phyloP scores from a whole-genome alignment of 176 grass and related monocot genomes.

The Oryza brachyantha region DNA sequence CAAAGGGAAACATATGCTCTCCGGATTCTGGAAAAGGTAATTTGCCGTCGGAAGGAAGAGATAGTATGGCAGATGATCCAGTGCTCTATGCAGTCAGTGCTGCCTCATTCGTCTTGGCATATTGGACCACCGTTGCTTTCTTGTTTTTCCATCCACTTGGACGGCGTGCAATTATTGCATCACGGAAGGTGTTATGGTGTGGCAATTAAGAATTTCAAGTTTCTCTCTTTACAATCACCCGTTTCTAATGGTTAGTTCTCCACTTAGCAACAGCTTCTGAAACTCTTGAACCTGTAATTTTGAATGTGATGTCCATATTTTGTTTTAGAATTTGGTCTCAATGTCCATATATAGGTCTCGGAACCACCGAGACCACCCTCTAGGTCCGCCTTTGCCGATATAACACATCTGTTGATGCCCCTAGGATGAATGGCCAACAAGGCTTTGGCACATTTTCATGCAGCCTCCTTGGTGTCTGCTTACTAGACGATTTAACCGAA shows the following conservation, averaged over 20 bases:
- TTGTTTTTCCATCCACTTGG: neutral
- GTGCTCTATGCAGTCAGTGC: neutral
- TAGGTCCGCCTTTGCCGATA: no score
- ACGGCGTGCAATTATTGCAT: neutral
- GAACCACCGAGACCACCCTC: no score
- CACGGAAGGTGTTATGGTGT: neutral
- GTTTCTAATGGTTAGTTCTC: neutral
- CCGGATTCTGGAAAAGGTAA: neutral
- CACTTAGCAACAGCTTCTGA: neutral
- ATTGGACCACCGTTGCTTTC: neutral
- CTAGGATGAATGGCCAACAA: no score
- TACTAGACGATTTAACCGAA: no score
- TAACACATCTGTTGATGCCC: no score
- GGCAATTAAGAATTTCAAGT: neutral
- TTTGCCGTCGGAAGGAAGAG: neutral
- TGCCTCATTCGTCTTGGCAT: neutral
- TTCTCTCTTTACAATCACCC: neutral
- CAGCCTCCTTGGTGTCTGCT: no score
- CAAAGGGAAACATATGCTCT: neutral
- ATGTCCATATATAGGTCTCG: no score
- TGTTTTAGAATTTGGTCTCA: neutral
- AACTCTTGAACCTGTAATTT: neutral
- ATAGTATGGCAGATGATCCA: neutral
- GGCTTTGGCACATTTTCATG: no score
- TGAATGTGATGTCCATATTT: neutral